Evolutionary conservation across 176 grass and related monocot genomes (phyloP), one percentile per base, ranked within the genome.

Genomic region (Zea luxurians): DNA sequence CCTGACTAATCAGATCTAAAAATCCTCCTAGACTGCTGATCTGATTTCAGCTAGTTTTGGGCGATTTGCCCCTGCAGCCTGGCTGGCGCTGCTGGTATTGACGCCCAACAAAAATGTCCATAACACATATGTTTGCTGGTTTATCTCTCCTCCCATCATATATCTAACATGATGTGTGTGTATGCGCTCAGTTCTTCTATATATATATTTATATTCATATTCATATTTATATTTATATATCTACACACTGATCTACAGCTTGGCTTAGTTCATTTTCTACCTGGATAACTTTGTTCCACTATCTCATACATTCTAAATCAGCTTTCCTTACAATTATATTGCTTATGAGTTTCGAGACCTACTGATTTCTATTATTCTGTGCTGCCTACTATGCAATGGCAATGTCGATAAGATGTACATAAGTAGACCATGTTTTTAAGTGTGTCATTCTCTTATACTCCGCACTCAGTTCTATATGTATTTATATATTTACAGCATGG

Each of bases 101-200:
- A 27, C 27, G 27, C 27, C 27, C 27, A 27, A 27, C 27, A 27
- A 27, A 27, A 27, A 27, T 27, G 27, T 27, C 27, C 27, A 27
- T 27, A 27, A 27, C 8, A 27, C 8, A 43, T 79, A 43, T 79
- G 48, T 79, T 16, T 66, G 76, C 36, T 55, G 2, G 17, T 10
- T 65, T n/a, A 48, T 77, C 37, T 77, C 45, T 49, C 15, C 21
- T 64, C 55, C 48, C 34, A 64, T 64, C 10, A 40, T 52, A 8
- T 66, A 52, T 64, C 46, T 64, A 17, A 77, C 62, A 64, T 57
- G 53, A 57, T 57, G 16, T 57, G 52, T 54, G 52, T 54, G 52
- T 11, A 6, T 48, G 43, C 17, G 2, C 58, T 12, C 16, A 61
- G 11, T 75, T 75, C 27, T 50, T 78, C 37, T 64, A 65, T 48